phyloP scores from a whole-genome alignment of 2,329 filamentous ascomycete genomes.

The Emmonsiellopsis sp. region DNA sequence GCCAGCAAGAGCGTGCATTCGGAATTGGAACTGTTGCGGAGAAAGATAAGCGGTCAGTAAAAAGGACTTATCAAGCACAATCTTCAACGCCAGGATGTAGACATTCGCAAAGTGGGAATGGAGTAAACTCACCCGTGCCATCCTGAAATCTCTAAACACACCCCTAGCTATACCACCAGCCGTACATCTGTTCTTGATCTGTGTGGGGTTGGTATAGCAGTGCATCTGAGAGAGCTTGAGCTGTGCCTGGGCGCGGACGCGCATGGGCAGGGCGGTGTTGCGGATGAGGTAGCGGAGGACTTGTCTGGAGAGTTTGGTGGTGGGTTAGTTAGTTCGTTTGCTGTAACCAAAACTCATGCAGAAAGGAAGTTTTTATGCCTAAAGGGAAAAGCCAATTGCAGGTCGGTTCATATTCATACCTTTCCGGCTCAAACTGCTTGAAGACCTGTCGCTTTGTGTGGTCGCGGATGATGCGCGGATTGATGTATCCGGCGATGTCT shows the following conservation, averaged over 20 bases:
- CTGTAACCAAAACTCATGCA: background rate
- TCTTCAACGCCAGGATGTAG: background rate
- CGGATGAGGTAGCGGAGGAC: slow-evolving; percentile 86
- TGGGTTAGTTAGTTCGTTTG: background rate
- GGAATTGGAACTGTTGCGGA: slow-evolving; percentile 70
- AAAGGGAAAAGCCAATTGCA: background rate
- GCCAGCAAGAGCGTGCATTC: slow-evolving; percentile 76
- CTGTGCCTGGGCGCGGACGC: slow-evolving; percentile 83
- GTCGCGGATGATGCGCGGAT: slow-evolving; percentile 80
- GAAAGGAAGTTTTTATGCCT: background rate
- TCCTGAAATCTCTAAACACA: slow-evolving; percentile 87
- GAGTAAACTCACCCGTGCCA: slow-evolving; percentile 66
- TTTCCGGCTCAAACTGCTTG: slow-evolving; percentile 75
- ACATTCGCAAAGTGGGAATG: background rate
- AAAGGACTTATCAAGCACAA: background rate
- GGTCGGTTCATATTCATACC: slow-evolving; percentile 44
- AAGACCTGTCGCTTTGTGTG: slow-evolving; percentile 95
- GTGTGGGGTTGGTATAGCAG: slow-evolving; percentile 83
- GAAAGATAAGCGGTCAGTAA: slow-evolving; percentile 14
- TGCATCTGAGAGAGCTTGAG: slow-evolving; percentile 93
- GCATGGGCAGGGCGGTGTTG: slow-evolving; percentile 75
- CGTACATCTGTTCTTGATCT: slow-evolving; percentile 90
- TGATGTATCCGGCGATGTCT: slow-evolving; percentile 79
- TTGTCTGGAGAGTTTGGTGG: slow-evolving; percentile 52
- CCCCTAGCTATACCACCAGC: slow-evolving; percentile 82